phyloP scores from a whole-genome alignment of 305 asterid genomes.

The Fraxinus paxiana region DNA sequence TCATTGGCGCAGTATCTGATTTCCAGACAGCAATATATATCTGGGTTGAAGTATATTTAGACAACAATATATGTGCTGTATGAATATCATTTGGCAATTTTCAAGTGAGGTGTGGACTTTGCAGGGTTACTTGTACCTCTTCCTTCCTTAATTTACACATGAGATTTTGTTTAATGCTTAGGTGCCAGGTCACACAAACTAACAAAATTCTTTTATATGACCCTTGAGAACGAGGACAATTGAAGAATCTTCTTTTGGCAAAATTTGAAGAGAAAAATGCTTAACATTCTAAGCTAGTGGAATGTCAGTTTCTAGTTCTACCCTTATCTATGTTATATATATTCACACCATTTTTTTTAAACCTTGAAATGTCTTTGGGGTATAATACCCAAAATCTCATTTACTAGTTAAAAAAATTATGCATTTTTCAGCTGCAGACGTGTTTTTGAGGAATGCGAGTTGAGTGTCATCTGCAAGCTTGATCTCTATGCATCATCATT shows the following conservation, averaged over 20 bases:
- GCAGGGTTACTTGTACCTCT: conserved; percentile 28
- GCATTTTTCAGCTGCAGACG: not conserved
- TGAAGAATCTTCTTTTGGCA: not conserved
- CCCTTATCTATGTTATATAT: not conserved
- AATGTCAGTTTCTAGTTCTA: not conserved
- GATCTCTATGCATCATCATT: not conserved
- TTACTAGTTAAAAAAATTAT: not conserved
- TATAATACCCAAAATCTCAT: not conserved
- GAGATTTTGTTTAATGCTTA: conserved; percentile 35
- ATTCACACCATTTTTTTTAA: not conserved
- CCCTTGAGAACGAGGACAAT: not conserved
- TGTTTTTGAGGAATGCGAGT: not conserved
- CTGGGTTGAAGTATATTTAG: conserved; percentile 96
- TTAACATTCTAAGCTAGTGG: not conserved
- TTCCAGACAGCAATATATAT: conserved; percentile 77
- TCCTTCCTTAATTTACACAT: conserved; percentile 39
- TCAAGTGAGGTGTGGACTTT: conserved; percentile 31
- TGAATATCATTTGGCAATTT: conserved; percentile 42
- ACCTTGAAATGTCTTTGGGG: not conserved
- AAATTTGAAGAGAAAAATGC: not conserved
- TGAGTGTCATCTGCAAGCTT: not conserved
- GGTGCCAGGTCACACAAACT: conserved; percentile 14
- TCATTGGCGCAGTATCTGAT: conserved; percentile 82
- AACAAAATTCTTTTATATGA: not conserved
- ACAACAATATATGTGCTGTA: conserved; percentile 31